These are phyloP conservation scores for Daldinia bambusicola DNA, from an alignment of 495 filamentous ascomycete genomes.

Conservation along the genomic window DNA sequence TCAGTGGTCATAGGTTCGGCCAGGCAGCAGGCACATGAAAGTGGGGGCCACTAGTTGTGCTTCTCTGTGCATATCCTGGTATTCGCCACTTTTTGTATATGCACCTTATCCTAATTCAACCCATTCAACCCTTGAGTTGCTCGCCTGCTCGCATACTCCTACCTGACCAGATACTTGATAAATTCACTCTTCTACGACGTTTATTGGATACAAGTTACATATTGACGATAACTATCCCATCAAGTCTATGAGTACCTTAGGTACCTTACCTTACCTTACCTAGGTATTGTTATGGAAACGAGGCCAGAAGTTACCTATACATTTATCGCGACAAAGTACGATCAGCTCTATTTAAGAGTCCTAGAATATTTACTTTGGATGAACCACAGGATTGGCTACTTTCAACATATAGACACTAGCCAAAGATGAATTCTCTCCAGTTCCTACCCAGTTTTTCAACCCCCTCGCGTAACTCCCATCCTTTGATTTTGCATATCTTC, in stretches of 20 bases:
- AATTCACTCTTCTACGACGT: neutral
- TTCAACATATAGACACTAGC: conserved; percentile 49
- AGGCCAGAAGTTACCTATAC: neutral
- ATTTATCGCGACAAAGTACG: neutral
- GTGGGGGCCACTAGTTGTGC: conserved; percentile 21
- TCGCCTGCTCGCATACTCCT: conserved; percentile 22
- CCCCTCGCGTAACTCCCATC: conserved; percentile 80
- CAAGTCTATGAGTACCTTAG: no score
- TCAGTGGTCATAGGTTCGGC: neutral
- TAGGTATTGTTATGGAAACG: neutral
- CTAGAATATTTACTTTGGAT: neutral
- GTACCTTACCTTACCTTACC: no score
- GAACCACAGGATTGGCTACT: neutral
- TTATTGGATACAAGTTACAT: neutral
- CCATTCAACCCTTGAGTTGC: no score
- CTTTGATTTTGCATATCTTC: conserved; percentile 78
- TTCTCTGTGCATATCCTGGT: conserved; percentile 21
- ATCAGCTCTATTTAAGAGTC: neutral
- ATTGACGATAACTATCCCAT: neutral
- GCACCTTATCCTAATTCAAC: conserved; percentile 17
- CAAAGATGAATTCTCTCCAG: conserved; percentile 84
- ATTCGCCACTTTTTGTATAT: conserved; percentile 26
- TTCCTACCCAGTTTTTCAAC: conserved; percentile 75
- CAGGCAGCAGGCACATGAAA: conserved; percentile 10
- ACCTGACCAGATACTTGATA: neutral